These are phyloP conservation scores for Russula sp. DNA, from an alignment of 768 basidiomycete species.

Conservation along the genomic window DNA sequence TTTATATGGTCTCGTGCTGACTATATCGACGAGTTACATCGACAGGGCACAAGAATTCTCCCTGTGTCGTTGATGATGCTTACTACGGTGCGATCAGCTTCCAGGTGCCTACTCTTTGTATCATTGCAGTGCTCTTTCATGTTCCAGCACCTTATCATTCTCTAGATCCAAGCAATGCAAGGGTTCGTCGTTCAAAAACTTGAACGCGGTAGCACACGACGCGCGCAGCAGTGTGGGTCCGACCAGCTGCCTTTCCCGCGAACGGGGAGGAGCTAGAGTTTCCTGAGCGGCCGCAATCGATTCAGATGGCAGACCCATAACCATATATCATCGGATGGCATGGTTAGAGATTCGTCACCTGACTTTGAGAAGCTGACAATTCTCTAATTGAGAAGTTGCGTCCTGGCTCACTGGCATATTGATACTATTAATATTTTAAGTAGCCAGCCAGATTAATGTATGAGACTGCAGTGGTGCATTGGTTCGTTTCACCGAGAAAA, in stretches of 20 bases:
- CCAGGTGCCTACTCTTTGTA: not conserved
- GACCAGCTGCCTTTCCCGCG: too few relatives aligned
- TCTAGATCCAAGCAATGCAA: not conserved
- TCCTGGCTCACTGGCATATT: too few relatives aligned
- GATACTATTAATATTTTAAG: too few relatives aligned
- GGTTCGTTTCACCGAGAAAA: too few relatives aligned
- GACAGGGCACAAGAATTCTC: conserved; percentile 4
- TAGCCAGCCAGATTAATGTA: too few relatives aligned
- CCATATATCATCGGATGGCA: not conserved
- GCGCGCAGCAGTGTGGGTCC: not conserved
- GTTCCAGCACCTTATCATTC: not conserved
- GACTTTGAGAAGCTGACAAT: not conserved
- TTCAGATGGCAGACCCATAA: not conserved
- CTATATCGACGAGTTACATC: conserved; percentile 46
- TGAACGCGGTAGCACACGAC: not conserved
- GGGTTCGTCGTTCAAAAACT: not conserved
- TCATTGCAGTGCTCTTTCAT: not conserved
- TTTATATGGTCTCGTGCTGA: conserved; percentile 62
- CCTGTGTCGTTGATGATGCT: conserved; percentile 1
- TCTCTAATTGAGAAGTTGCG: not conserved
- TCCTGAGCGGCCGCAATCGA: not conserved
- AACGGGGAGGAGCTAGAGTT: not conserved
- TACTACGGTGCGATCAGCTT: not conserved
- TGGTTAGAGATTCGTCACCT: not conserved
- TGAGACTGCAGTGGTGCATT: too few relatives aligned